phyloP scores from a whole-genome alignment of 768 basidiomycete species.

The Boletales sp. region DNA sequence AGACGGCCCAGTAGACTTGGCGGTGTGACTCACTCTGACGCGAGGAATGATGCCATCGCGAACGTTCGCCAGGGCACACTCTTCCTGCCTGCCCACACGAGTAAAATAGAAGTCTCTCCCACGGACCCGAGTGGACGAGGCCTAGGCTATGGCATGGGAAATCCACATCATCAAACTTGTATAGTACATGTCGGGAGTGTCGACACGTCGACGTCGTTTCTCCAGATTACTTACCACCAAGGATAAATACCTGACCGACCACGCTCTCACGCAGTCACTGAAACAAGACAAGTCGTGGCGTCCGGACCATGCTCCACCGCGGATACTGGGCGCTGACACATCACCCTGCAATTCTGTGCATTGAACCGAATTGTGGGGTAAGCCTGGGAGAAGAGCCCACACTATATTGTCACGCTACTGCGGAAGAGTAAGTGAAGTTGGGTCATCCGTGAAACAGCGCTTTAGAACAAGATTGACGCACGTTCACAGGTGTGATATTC shows the following conservation, averaged over 20 bases:
- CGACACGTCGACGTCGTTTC: too few relatives aligned
- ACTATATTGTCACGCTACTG: conserved; percentile 2
- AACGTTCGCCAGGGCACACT: not conserved
- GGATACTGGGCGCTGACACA: not conserved
- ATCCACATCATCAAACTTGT: too few relatives aligned
- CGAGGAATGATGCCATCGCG: not conserved
- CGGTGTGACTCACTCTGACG: not conserved
- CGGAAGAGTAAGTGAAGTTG: conserved; percentile 15
- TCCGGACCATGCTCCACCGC: not conserved
- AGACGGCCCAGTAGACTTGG: too few relatives aligned
- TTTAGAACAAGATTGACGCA: conserved; percentile 3
- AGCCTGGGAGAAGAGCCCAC: not conserved
- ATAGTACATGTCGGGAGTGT: too few relatives aligned
- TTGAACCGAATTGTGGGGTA: not conserved
- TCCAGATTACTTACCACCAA: too few relatives aligned
- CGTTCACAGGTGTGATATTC: conserved; percentile 22
- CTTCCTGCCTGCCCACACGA: not conserved
- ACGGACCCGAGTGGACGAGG: not conserved
- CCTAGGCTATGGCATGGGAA: not conserved
- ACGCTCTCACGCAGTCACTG: not conserved
- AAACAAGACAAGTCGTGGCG: not conserved
- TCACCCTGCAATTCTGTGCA: not conserved
- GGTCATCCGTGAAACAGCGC: conserved; percentile 2
- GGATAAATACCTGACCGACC: too few relatives aligned
- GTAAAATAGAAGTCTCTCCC: not conserved